Conservation (phyloP, 2,329 filamentous ascomycete genomes). For the Pseudogymnoascus sp. region DNA sequence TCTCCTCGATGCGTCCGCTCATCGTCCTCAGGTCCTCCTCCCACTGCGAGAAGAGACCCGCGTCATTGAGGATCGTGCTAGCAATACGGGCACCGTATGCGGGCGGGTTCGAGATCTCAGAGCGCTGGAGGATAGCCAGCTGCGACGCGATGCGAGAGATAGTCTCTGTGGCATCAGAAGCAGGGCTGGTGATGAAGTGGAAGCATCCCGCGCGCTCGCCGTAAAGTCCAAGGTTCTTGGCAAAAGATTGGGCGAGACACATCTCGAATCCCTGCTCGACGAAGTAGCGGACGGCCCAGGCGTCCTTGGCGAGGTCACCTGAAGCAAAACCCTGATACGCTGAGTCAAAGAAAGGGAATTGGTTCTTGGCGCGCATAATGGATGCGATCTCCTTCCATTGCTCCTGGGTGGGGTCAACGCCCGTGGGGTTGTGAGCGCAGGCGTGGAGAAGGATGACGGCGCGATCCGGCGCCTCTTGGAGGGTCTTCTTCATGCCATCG, state of each 20-base stretch:
- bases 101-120: conserved; percentile 94
- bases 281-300: conserved; percentile 90
- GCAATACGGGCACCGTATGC: conserved; percentile 90
- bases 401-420: conserved; percentile 84
- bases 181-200: conserved; percentile 77
- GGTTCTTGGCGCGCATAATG: conserved; percentile 65
- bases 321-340: conserved; percentile 98
- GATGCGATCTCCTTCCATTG: conserved; percentile 89
- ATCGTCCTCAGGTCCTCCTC: conserved; percentile 85
- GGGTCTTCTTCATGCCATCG: conserved; percentile 68
- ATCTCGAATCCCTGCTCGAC: conserved; percentile 85
- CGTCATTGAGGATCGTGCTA: conserved; percentile 73
- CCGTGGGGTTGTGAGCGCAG: conserved; percentile 96
- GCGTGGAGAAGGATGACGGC: conserved; percentile 88
- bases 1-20: conserved; percentile 88
- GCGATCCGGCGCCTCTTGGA: conserved; percentile 63
- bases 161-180: conserved; percentile 52
- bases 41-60: conserved; percentile 78
- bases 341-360: conserved; percentile 97
- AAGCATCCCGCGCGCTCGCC: conserved; percentile 94
- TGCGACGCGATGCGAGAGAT: conserved; percentile 68
- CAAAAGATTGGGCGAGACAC: conserved; percentile 84
- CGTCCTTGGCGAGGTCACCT: conserved; percentile 75
- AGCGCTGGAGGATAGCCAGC: conserved; percentile 87
- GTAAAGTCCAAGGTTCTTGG: conserved; percentile 97